A percentile compares a stretch with the other conserved stretches of the same genome.
Conservation (phyloP, 2,329 filamentous ascomycete species). For the Botrytis deweyae region DNA sequence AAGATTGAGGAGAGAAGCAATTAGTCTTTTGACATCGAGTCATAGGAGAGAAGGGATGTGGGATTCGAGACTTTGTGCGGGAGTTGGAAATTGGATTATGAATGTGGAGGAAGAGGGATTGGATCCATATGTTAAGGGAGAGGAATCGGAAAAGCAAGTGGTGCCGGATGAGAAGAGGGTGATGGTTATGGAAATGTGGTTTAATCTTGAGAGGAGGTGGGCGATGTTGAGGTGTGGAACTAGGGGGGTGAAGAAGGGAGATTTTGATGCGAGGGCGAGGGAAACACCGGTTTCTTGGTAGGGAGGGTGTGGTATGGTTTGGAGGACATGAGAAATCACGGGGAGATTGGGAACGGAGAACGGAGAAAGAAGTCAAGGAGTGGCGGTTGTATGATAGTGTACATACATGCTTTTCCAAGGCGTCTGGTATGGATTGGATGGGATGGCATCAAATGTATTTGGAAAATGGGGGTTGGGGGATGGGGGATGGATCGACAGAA, state of each 20-base stretch:
- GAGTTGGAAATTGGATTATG: constrained; percentile 35
- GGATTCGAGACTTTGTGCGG: constrained; percentile 34
- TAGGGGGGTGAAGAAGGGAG: constrained; percentile 32
- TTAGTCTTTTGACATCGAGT: constrained; percentile 30
- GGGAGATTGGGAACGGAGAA: background rate
- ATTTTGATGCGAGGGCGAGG: constrained; percentile 31
- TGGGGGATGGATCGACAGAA: background rate
- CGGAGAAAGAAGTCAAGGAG: background rate
- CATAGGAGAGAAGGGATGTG: constrained; percentile 39
- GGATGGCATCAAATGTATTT: background rate
- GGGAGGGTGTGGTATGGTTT: background rate
- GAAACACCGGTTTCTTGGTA: constrained; percentile 32
- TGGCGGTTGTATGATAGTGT: constrained; percentile 3
- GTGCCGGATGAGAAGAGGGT: constrained; percentile 34
- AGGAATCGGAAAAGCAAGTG: constrained; percentile 48
- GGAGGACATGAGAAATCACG: background rate
- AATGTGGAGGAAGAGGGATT: constrained; percentile 41
- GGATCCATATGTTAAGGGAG: constrained; percentile 52
- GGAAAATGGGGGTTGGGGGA: background rate
- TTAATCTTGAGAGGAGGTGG: constrained; percentile 36
- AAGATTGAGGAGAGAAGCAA: constrained; percentile 33
- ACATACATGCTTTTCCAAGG: background rate
- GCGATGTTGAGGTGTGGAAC: constrained; percentile 37
- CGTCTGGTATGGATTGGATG: background rate
- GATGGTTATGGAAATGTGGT: constrained; percentile 39